These are phyloP conservation scores for Inga laurina DNA, from an alignment of 306 rosid species.

Conservation along the genomic window DNA sequence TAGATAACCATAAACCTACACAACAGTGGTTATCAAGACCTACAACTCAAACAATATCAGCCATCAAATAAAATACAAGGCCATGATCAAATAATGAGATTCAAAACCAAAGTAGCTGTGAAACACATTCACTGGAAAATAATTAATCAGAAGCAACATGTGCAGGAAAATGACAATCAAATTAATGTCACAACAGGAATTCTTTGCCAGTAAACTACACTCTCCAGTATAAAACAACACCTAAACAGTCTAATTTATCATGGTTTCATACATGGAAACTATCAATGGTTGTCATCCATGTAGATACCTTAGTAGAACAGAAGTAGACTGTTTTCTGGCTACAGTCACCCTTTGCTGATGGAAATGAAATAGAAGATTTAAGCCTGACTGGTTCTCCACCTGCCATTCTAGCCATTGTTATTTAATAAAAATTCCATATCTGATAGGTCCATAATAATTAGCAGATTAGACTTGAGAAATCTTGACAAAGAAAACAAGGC, in stretches of 20 bases:
- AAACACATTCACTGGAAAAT: conserved; percentile 5
- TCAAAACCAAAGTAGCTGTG: conserved; percentile 17
- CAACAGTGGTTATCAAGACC: conserved; percentile 27
- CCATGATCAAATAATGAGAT: conserved; percentile 20
- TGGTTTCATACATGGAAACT: conserved; percentile 14
- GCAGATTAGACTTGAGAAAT: conserved; percentile 8
- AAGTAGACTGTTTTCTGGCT: conserved; percentile 69
- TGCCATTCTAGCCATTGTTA: conserved; percentile 44
- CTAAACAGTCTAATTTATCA: conserved; percentile 13
- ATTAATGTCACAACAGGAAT: not conserved
- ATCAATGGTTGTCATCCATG: conserved; percentile 20
- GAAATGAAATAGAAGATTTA: conserved; percentile 68
- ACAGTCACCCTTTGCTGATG: conserved; percentile 63
- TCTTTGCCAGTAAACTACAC: conserved; percentile 13
- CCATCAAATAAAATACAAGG: conserved; percentile 30
- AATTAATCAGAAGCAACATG: conserved; percentile 10
- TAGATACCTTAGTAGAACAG: conserved; percentile 69
- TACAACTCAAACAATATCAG: conserved; percentile 27
- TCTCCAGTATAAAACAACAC: conserved; percentile 8
- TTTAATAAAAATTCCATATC: conserved; percentile 28
- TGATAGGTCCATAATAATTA: conserved; percentile 4
- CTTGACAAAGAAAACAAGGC: conserved; percentile 8
- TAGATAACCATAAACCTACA: conserved; percentile 26
- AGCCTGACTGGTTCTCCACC: conserved; percentile 83
- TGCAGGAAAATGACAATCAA: conserved; percentile 26